Evolutionary conservation across 352 stramenopile genomes (phyloP).

Genomic region (Blastocystis sp.): DNA sequence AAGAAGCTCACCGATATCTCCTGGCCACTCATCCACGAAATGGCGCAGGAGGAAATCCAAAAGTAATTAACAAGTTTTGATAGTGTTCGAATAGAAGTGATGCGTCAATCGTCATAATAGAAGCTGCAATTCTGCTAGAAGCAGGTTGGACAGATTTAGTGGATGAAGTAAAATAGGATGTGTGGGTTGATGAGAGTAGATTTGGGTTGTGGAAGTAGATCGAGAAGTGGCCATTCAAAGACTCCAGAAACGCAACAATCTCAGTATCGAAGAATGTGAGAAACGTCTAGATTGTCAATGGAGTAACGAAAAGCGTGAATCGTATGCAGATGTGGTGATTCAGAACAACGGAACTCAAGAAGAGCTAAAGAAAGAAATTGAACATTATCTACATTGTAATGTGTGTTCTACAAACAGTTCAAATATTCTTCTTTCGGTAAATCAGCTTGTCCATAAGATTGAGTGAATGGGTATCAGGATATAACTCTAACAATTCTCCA

Average conservation of each 20-base stretch:
- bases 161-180: background rate
- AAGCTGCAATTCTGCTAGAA: constrained; percentile 6
- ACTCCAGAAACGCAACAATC: background rate
- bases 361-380: background rate
- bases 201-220: constrained; percentile 10
- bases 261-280: background rate
- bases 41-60: background rate
- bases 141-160: background rate
- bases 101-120: background rate
- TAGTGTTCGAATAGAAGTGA: background rate
- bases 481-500: constrained; percentile 74
- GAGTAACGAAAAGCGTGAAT: constrained; percentile 2
- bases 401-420: constrained; percentile 34
- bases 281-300: background rate
- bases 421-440: constrained; percentile 38
- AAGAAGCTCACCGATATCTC: background rate
- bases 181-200: background rate
- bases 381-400: background rate
- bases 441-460: constrained; percentile 71
- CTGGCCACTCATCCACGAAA: constrained; percentile 5
- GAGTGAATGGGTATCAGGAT: constrained; percentile 80
- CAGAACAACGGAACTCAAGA: background rate
- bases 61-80: background rate
- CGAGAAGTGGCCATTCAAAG: background rate
- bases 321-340: background rate